phyloP scores from a whole-genome alignment of 2,329 filamentous ascomycete species.

The Dothistroma septosporum region DNA sequence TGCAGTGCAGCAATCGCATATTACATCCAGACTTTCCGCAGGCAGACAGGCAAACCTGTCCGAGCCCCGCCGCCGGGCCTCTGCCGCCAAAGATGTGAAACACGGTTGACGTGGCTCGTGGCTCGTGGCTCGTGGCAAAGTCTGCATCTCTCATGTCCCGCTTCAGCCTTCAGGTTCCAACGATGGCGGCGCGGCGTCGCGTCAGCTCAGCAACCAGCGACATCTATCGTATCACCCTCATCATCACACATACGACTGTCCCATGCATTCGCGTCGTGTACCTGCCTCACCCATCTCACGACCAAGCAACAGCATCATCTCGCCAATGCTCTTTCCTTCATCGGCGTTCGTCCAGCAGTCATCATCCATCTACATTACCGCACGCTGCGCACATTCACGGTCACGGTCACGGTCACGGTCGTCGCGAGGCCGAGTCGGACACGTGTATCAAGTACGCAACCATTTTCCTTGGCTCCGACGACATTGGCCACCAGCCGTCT shows the following conservation, averaged over 20 bases:
- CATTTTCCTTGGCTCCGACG: not conserved
- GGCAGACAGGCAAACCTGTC: not conserved
- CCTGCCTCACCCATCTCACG: not conserved
- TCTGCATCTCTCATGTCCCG: too few species aligned
- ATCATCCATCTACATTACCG: not conserved
- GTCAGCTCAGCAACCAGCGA: not conserved
- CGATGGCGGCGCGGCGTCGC: too few species aligned
- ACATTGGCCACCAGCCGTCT: not conserved
- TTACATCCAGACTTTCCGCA: not conserved
- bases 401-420: not conserved
- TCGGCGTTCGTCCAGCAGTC: not conserved
- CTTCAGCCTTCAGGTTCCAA: too few species aligned
- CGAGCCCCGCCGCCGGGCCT: too few species aligned
- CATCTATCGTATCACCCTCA: too few species aligned
- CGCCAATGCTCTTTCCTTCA: not conserved
- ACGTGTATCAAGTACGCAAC: not conserved
- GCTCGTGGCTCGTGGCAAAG: conserved; percentile 5
- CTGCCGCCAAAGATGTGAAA: not conserved
- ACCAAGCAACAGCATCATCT: not conserved
- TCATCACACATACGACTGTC: too few species aligned
- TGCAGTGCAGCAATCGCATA: not conserved
- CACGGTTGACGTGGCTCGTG: conserved; percentile 2
- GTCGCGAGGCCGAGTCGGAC: not conserved
- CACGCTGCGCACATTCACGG: too few species aligned
- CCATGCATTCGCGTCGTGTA: not conserved